Base-by-base conservation (phyloP, 306 rosid species). In the Rosa lucieae region DNA sequence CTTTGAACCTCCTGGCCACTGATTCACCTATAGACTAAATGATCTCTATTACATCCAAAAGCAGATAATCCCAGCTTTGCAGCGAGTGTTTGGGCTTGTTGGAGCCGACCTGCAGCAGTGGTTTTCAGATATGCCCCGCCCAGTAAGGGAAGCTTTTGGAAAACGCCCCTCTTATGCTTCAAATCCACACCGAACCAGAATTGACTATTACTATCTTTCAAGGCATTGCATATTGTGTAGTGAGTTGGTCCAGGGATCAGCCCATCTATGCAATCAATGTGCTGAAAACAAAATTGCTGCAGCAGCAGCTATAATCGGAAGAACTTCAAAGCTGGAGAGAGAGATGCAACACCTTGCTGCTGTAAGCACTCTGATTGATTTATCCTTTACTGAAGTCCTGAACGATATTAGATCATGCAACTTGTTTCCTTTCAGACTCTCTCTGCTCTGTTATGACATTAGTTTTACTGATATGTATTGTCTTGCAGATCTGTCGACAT, bases 51-150 rank as follows among this genome's bases (percentile, higher is more conserved):
- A 94, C 90, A 94, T 94, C 70, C 93, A 87, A 74, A 94, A 94
- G 72, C 99, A 94, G 82, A 91, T 94, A 84, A 91, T 92, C 81
- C 99, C 99, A 14, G 93, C 97, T 78, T 82, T 94, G 83, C 97
- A 92, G 81, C 91, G 97, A 74, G 93, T 79, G 44, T 89, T 92
- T 82, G 93, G 97, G 70, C 99, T 91, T 84, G 89, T 91, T 67
- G 93, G 97, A 70, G 99, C 92, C 42, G 89, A 94, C 82, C 85
- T 94, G 84, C 87, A 83, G 84, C 90, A 78, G 82, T 94, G 97
- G 99, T 89, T 94, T 80, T 82, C 77, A 48, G 97, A 92, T 83
- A 86, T 94, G 95, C 97, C 99, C 46, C 99, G 97, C 18, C 87
- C 94, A 13, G 61, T 69, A n/a, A 85, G 93, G 83, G 95, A 94